Base-by-base conservation (phyloP, 2,329 filamentous ascomycete genomes). In the Ilyonectria sp. region DNA sequence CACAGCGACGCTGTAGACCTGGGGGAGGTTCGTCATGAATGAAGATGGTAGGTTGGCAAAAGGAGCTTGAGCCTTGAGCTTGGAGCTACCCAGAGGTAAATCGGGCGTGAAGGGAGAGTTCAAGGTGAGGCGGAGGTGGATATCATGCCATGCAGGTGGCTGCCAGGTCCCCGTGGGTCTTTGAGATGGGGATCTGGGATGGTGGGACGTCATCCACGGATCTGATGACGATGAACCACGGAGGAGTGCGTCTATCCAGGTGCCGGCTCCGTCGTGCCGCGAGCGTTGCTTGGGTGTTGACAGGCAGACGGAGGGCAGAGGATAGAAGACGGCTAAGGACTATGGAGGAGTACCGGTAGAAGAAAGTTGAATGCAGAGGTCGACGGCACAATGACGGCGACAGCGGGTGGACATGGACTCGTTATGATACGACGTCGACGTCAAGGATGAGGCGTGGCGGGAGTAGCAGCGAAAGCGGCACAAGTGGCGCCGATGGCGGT, bases 1-100 rank as follows among this genome's bases (percentile, higher is more conserved):
- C 79, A 78, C 80, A 81, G 77, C 79, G 69, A 68, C 68, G 46
- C 69, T 71, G 67, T 55, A 55, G 53, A 58, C 49, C 21, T 63
- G 66, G 56, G 52, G 53, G 49, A 40, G 43, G 52, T 61, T 56
- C 65, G 58, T 74, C 74, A 76, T 76, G 68, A 72, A 75, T 70
- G 31, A 56, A 52, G 19, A 63, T 19, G 50, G 26, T 43, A 52
- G 47, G 26, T 29, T 37, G 60, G 37, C 53, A 50, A 49, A 46
- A 60, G 63, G 61, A 53, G 57, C 61, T 60, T 60, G 33, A 52
- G 55, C 35, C 55, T 60, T 47, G 55, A 55, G 64, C 54, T 47
- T 63, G 50, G 53, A 46, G 64, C 63, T 58, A 61, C 58, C 62
- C 43, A 53, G 35, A 53, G 31, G 29, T 40, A 31, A 53, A 54